Base-by-base conservation (phyloP, 768 basidiomycete genomes). In the Brasilioporus rufonigricans region DNA sequence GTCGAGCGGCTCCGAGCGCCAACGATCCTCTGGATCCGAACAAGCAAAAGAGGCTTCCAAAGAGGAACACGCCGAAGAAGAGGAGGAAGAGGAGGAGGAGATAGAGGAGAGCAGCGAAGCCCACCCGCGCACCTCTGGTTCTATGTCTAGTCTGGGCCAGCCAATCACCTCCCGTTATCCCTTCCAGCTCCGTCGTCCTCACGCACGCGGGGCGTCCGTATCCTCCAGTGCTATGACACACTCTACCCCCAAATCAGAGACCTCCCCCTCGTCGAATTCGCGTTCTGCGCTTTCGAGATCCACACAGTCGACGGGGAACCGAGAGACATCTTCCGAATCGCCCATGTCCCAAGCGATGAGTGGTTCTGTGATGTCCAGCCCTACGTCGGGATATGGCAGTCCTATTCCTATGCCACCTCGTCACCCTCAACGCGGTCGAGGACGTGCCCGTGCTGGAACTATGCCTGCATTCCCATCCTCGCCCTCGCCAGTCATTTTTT, bases 81-180 rank as follows among this genome's bases (percentile, higher is more conserved):
- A 49, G 0, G 60, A 76, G 13, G 81, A 80, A 35, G 80, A 74
- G 1, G 79, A 62, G 14, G 74, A 68, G 23, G 76, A 72, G 23
- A 58, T 38, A 5, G 72, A 69, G 39, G 73, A 72, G 40, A 74
- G 74, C 48, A 79, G 77, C 43, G 77, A 76, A 39, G 85, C 85
- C 0, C 80, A 84, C 5, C 83, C 82, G 39, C 78, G 85, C 18
- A 86, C 82, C 5, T 90, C 89, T 0, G 88, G 84, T 19, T 93
- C 91, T 9, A 84, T 93, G 85, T 93, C 91, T 4, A 89, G 87
- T 57, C 80, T 93, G 6, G 91, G 91, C 3, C 85, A 87, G 23
- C 91, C 89, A 1, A 77, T 93, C 49, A 69, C 74, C 32, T 84
- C 87, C 23, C 79, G 85, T 0, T 87, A 86, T 63, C 88, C 87